These are phyloP conservation scores for Ulota crispa DNA, from an alignment of 225 moss, liverwort and hornwort genomes.

Conservation along the genomic window DNA sequence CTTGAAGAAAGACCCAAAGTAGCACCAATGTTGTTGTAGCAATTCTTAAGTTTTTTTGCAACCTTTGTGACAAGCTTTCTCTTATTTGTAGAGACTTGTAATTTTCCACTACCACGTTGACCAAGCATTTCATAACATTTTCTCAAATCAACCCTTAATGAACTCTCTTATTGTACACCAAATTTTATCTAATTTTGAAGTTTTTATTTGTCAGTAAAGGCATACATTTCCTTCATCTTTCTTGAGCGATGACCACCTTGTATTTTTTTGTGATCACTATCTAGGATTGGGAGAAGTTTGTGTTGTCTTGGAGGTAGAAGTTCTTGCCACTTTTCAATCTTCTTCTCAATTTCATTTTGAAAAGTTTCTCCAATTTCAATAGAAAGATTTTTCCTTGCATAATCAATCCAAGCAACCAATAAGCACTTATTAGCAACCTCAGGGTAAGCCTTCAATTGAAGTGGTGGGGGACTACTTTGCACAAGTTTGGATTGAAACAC, in stretches of 20 bases:
- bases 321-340: constrained; percentile 91
- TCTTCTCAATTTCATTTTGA: constrained; percentile 69
- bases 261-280: constrained; percentile 82
- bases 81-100: constrained; percentile 76
- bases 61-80: constrained; percentile 86
- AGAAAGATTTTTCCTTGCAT: constrained; percentile 61
- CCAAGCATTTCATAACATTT: constrained; percentile 90
- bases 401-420: constrained; percentile 70
- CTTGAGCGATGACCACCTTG: constrained; percentile 73
- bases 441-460: constrained; percentile 64
- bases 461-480: constrained; percentile 76
- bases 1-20: constrained; percentile 85
- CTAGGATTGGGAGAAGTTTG: constrained; percentile 76
- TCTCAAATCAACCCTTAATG: constrained; percentile 77
- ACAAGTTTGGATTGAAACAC: constrained; percentile 78
- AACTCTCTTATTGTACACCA: constrained; percentile 83
- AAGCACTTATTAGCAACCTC: constrained; percentile 73
- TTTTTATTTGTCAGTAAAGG: constrained; percentile 79
- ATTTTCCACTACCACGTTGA: constrained; percentile 79
- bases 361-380: constrained; percentile 57
- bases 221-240: constrained; percentile 96
- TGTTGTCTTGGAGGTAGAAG: constrained; percentile 78
- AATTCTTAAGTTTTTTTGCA: constrained; percentile 63
- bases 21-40: constrained; percentile 78
- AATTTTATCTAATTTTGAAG: constrained; percentile 83